These are phyloP conservation scores for Ceratocystis cubensis DNA, from an alignment of 2,329 filamentous ascomycete genomes.

Conservation along the genomic window DNA sequence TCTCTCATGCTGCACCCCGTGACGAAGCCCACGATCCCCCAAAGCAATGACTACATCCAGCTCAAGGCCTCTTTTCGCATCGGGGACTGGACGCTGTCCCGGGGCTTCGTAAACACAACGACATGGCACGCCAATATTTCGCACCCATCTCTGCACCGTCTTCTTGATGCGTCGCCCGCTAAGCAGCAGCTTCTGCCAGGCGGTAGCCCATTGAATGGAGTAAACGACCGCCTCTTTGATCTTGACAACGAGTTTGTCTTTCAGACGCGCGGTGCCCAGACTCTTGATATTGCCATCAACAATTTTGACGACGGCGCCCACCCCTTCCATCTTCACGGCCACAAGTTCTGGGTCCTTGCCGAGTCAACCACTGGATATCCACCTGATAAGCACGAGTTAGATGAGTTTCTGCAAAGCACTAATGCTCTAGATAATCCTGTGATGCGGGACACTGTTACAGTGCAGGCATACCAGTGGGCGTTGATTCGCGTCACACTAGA, in stretches of 20 bases:
- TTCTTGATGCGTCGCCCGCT: conserved; percentile 24
- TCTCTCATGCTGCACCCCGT: conserved; percentile 35
- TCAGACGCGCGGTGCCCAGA: conserved; percentile 39
- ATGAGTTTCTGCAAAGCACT: conserved; percentile 24
- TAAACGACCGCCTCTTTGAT: conserved; percentile 28
- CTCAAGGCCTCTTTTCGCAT: conserved; percentile 45
- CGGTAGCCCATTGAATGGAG: conserved; percentile 22
- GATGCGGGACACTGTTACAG: conserved; percentile 35
- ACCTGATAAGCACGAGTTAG: conserved; percentile 25
- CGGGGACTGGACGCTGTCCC: conserved; percentile 39
- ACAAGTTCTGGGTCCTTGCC: conserved; percentile 37
- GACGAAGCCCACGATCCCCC: conserved; percentile 28
- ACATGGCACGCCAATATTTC: conserved; percentile 35
- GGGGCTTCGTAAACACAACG: conserved; percentile 43
- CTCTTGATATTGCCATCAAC: conserved; percentile 29
- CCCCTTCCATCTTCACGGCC: conserved; percentile 42
- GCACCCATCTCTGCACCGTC: conserved; percentile 29
- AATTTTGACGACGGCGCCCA: conserved; percentile 29
- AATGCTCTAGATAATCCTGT: conserved; percentile 27
- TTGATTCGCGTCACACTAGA: conserved; percentile 43
- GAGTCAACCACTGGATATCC: conserved; percentile 30
- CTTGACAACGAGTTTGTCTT: conserved; percentile 32
- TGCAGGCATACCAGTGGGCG: conserved; percentile 43
- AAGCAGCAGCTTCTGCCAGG: conserved; percentile 14
- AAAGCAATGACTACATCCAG: conserved; percentile 32